Conservation (phyloP, 192 early-diverging fungal species). For the Cladochytrium replicatum region DNA sequence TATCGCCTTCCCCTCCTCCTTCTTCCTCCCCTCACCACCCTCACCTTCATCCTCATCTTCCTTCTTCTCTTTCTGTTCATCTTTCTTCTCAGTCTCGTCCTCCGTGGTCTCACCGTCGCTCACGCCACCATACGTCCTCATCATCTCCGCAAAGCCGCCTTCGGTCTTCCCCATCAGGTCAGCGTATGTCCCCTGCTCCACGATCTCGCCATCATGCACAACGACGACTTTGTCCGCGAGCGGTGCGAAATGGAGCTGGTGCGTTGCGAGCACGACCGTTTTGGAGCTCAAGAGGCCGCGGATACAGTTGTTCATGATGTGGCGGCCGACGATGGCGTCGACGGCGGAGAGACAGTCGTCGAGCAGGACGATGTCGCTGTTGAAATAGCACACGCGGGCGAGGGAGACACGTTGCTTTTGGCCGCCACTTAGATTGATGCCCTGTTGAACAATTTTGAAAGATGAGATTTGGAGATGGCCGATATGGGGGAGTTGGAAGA, state of each 20-base stretch:
- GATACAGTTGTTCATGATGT: conserved; percentile 70
- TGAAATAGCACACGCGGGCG: conserved; percentile 66
- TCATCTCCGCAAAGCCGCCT: conserved; percentile 2
- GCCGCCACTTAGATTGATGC: conserved; percentile 56
- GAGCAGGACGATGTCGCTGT: conserved; percentile 66
- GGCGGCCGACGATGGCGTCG: conserved; percentile 52
- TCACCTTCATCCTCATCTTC: neutral
- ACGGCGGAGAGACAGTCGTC: conserved; percentile 86
- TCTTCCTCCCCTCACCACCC: neutral
- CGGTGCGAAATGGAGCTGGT: conserved; percentile 19
- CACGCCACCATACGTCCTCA: neutral
- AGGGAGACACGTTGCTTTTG: conserved; percentile 80
- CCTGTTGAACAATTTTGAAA: conserved; percentile 39
- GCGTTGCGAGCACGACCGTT: conserved; percentile 19
- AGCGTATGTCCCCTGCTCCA: conserved; percentile 6
- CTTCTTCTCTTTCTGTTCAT: neutral
- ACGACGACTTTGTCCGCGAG: conserved; percentile 17
- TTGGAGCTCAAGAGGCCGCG: conserved; percentile 40
- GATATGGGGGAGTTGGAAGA: too few species aligned
- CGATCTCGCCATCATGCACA: conserved; percentile 18
- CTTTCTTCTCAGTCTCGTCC: neutral
- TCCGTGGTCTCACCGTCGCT: conserved; percentile 20
- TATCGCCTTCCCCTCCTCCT: neutral
- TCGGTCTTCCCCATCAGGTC: conserved; percentile 3
- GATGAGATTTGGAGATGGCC: too few species aligned